Conservation (phyloP, 2,329 filamentous ascomycete genomes). For the Coniella vitis region DNA sequence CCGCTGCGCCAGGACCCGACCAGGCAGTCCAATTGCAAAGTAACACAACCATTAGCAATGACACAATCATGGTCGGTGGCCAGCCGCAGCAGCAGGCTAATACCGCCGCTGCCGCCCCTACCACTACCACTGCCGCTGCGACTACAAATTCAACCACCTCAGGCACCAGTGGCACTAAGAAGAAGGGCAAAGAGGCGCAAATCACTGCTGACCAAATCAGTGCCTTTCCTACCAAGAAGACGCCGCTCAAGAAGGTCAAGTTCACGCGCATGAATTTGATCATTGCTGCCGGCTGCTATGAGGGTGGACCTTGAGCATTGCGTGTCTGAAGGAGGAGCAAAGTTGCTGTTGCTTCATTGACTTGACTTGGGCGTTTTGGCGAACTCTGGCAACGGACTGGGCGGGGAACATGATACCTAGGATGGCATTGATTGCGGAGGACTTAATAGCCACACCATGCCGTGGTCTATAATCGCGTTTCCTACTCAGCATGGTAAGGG, state of each 20-base stretch:
- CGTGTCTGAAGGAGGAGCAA: not conserved
- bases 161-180: constrained; percentile 41
- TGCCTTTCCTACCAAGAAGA: constrained; percentile 94
- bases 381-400: not conserved
- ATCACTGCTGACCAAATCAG: constrained; percentile 91
- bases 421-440: not conserved
- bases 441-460: not conserved
- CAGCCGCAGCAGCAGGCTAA: constrained; percentile 23
- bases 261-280: constrained; percentile 96
- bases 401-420: constrained; percentile 5
- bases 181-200: constrained; percentile 83
- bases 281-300: constrained; percentile 70
- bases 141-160: constrained; percentile 24
- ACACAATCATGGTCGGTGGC: constrained; percentile 33
- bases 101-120: constrained; percentile 35
- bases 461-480: not conserved
- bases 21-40: constrained; percentile 23
- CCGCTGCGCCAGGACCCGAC: constrained; percentile 20
- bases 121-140: constrained; percentile 27
- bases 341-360: not conserved
- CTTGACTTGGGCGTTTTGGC: constrained; percentile 2
- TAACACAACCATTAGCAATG: constrained; percentile 27
- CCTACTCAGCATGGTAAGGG: no score
- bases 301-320: constrained; percentile 38
- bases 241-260: constrained; percentile 83